These are phyloP conservation scores for Castanea crenata DNA, from an alignment of 306 rosid species.

Conservation along the genomic window DNA sequence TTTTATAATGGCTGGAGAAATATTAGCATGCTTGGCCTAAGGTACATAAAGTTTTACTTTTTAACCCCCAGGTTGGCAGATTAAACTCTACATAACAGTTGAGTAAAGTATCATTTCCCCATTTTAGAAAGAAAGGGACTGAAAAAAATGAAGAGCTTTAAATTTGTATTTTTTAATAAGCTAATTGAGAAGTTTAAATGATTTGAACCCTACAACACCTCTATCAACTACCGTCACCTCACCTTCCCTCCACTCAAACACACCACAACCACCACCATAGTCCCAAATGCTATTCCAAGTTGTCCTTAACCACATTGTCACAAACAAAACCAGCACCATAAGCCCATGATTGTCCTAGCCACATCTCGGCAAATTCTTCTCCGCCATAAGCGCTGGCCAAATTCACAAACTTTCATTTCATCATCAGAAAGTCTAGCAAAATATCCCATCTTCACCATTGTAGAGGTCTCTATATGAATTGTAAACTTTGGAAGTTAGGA, in stretches of 20 bases:
- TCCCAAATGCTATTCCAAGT: background rate
- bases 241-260: background rate
- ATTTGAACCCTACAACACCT: background rate
- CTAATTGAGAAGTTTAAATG: background rate
- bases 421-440: too few relatives aligned
- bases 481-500: too few relatives aligned
- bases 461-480: too few relatives aligned
- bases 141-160: background rate
- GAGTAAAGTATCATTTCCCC: too few relatives aligned
- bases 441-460: too few relatives aligned
- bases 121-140: background rate
- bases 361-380: background rate
- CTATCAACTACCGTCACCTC: background rate
- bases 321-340: background rate
- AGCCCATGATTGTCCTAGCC: background rate
- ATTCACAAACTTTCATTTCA: background rate
- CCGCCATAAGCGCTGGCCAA: background rate
- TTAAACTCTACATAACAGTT: too few relatives aligned
- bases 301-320: background rate
- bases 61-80: too few relatives aligned
- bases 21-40: too few relatives aligned
- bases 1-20: too few relatives aligned
- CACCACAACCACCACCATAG: too few relatives aligned
- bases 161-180: background rate
- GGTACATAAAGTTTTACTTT: too few relatives aligned